Evolutionary conservation across 2,329 filamentous ascomycete species (phyloP).

Genomic region (Pleochaeta shiraiana): DNA sequence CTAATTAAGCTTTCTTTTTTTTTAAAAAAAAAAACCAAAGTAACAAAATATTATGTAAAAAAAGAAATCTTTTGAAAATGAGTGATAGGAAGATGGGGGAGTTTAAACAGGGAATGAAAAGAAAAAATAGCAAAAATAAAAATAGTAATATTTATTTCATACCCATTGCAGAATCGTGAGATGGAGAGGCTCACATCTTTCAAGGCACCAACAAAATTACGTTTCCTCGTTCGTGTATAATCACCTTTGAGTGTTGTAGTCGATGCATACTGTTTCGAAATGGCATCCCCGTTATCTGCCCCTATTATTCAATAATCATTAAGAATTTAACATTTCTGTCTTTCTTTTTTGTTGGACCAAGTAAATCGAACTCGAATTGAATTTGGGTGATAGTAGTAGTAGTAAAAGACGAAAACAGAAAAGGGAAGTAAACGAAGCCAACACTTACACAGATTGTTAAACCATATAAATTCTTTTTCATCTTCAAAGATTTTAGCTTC

Average conservation of each 20-base stretch:
- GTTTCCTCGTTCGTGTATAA: conserved; percentile 76
- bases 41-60: neutral
- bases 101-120: neutral
- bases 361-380: too few relatives aligned
- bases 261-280: conserved; percentile 88
- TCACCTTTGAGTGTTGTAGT: conserved; percentile 94
- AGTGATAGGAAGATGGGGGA: neutral
- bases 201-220: conserved; percentile 75
- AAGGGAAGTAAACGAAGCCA: too few relatives aligned
- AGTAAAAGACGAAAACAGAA: too few relatives aligned
- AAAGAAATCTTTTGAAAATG: neutral
- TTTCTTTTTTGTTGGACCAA: too few relatives aligned
- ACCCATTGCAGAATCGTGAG: conserved; percentile 50
- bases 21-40: too few relatives aligned
- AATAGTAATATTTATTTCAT: conserved; percentile 14
- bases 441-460: conserved; percentile 54
- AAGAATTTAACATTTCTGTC: too few relatives aligned
- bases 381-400: too few relatives aligned
- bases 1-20: too few relatives aligned
- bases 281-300: conserved; percentile 94
- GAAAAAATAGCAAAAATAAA: neutral
- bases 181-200: conserved; percentile 82
- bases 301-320: conserved; percentile 18
- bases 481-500: conserved; percentile 44
- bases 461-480: conserved; percentile 73